A percentile compares a stretch with the other conserved stretches of the same genome.
Evolutionary conservation across 352 stramenopile genomes (phyloP).

Genomic region (Thalassiosira ordinaria): DNA sequence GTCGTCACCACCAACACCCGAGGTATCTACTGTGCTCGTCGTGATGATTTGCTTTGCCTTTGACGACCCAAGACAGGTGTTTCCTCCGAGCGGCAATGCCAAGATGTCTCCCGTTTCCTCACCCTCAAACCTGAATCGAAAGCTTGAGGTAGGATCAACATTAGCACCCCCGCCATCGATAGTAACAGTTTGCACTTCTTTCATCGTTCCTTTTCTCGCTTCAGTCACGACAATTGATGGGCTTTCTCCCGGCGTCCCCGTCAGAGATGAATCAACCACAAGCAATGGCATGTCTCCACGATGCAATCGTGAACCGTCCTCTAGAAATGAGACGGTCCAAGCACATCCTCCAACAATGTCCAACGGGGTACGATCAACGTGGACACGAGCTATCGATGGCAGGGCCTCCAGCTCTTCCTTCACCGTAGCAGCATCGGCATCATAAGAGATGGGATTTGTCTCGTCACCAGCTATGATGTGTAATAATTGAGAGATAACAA

Average conservation of each 20-base stretch:
- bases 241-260: constrained; percentile 36
- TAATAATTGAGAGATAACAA: background rate
- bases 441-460: constrained; percentile 84
- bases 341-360: constrained; percentile 88
- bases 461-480: constrained; percentile 45
- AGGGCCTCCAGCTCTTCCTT: constrained; percentile 74
- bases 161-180: constrained; percentile 54
- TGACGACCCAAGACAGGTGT: constrained; percentile 59
- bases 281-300: constrained; percentile 66
- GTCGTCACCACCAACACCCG: constrained; percentile 88
- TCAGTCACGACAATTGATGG: constrained; percentile 55
- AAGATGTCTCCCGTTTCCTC: constrained; percentile 88
- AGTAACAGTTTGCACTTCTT: constrained; percentile 80
- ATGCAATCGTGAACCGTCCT: constrained; percentile 54
- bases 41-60: constrained; percentile 89
- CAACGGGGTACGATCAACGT: constrained; percentile 50
- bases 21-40: constrained; percentile 92
- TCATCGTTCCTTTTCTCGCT: constrained; percentile 79
- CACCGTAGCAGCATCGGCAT: constrained; percentile 86
- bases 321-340: constrained; percentile 94
- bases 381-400: constrained; percentile 45
- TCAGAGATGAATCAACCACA: constrained; percentile 52
- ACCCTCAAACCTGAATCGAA: constrained; percentile 75
- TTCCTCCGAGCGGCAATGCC: constrained; percentile 79
- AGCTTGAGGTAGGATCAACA: constrained; percentile 67